Evolutionary conservation across 2,329 filamentous ascomycete genomes (phyloP).

Genomic region (Monosporascus sp.): DNA sequence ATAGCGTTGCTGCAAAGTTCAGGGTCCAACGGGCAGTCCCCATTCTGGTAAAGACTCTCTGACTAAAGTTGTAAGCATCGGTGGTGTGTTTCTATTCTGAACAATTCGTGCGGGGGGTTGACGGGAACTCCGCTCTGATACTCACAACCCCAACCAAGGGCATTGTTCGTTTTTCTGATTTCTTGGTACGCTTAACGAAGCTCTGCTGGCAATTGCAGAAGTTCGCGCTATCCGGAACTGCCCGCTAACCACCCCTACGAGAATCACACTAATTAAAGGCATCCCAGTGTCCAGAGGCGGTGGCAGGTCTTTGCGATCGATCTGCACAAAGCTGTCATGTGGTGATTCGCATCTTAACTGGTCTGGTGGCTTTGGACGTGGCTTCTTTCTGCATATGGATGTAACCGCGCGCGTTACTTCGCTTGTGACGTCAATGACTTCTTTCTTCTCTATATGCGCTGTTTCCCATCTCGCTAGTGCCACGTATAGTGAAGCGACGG

Average conservation of each 20-base stretch:
- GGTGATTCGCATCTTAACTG: no score
- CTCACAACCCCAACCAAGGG: not conserved
- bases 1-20: no score
- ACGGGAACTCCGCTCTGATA: not conserved
- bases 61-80: not conserved
- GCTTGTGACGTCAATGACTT: no score
- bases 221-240: not conserved
- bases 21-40: not conserved
- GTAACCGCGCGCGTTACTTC: no score
- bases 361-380: no score
- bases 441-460: no score
- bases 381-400: no score
- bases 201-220: not conserved
- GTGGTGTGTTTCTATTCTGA: not conserved
- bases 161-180: not conserved
- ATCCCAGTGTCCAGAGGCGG: not conserved
- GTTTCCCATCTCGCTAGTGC: no score
- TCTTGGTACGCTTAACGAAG: not conserved
- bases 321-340: not conserved
- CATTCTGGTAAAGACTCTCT: not conserved
- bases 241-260: not conserved
- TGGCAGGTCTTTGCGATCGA: not conserved
- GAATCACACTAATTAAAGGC: not conserved
- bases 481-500: not conserved
- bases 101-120: not conserved